Evolutionary conservation across 2,329 filamentous ascomycete species (phyloP).

Genomic region (Onygenales sp.): DNA sequence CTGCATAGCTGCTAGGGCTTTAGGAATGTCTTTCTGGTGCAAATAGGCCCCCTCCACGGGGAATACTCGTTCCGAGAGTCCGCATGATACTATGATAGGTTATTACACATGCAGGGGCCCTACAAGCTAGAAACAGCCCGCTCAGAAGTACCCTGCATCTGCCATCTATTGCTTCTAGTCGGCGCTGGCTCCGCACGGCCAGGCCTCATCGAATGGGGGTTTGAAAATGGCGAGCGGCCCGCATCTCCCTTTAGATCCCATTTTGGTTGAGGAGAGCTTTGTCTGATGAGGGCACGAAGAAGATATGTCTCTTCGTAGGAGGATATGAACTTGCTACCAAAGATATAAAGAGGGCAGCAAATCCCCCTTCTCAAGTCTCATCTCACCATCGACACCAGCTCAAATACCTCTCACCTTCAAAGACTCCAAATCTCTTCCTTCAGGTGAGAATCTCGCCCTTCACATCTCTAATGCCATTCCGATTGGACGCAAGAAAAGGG

Average conservation of each 20-base stretch:
- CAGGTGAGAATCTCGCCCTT: not conserved
- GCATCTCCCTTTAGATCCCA: not conserved
- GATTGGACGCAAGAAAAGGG: not conserved
- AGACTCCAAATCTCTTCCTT: not conserved
- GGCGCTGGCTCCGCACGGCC: not conserved
- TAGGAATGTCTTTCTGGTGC: not conserved
- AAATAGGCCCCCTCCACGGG: not conserved
- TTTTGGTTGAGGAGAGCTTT: not conserved
- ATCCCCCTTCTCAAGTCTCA: not conserved
- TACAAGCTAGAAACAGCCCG: not conserved
- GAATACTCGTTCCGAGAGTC: not conserved
- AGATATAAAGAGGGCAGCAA: not conserved
- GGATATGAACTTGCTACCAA: not conserved
- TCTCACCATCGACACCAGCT: not conserved
- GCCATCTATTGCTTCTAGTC: not conserved
- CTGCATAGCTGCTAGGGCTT: too few relatives aligned
- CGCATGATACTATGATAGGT: not conserved
- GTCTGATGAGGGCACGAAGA: not conserved
- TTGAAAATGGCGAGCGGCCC: not conserved
- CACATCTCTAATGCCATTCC: not conserved
- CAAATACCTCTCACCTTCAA: not conserved
- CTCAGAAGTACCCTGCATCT: not conserved
- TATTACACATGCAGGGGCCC: not conserved
- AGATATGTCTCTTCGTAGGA: not conserved
- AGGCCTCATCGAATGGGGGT: not conserved